Evolutionary conservation across 108 stramenopile genomes (phyloP), one percentile per base, ranked within the genome.

Genomic region (Pseudonitzschia pungens): DNA sequence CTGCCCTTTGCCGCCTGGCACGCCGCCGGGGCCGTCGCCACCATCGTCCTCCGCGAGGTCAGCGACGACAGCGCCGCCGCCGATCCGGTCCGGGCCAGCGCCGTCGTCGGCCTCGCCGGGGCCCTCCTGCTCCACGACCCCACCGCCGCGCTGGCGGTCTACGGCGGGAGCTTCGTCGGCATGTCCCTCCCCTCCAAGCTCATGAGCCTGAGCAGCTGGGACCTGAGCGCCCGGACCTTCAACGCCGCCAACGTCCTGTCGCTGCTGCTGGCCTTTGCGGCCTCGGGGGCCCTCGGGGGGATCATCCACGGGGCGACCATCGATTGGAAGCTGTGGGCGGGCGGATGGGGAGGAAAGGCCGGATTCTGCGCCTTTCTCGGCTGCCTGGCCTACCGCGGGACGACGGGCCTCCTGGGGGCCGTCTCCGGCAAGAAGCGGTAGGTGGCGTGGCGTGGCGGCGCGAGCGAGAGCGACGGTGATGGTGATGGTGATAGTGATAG

Each of bases 261-360:
- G 1, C 69, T 43, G 18, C 33, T 24, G 69, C 43, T 67, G 48
- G 22, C 82, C 18, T 87, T 86, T 77, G 84, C 82, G 0, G 69
- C 74, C 7, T 84, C 80, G 21, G 88, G 86, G 16, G 72, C 73
- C 2, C 52, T 89, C 27, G 84, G 84, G 2, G 88, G 88, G 26
- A 31, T 86, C 72, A 63, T 89, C 42, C 85, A 89, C 51, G 88
- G 77, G 33, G 28, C 81, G 20, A 83, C 86, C 29, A 81, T 89
- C 55, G 74, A 78, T 50, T 70, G 50, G 54, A 84, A 84, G 20
- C 84, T 79, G 71, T 89, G 88, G 88, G 77, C 76, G 52, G 31
- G 57, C 27, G 82, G 80, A 43, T 89, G 88, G 88, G 88, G 88
- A 21, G 88, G 88, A 31, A 89, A 89, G 59, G 86, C 86, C 29